Evolutionary conservation across 441 rosid genomes (phyloP).

Genomic region (Syzygium syzygioides): DNA sequence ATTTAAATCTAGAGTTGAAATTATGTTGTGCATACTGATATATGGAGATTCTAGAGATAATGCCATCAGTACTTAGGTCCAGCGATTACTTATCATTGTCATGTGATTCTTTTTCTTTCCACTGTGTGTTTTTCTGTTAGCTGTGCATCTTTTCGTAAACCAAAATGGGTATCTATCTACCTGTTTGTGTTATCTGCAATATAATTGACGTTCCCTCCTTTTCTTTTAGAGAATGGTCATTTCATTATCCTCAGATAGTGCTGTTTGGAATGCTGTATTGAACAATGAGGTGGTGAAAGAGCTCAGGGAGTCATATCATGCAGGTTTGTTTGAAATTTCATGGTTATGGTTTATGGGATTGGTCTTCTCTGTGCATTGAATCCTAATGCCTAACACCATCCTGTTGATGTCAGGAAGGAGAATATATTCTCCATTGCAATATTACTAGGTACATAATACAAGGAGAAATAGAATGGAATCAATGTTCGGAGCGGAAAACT

Average conservation of each 20-base stretch:
- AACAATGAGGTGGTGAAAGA: slow-evolving; percentile 4
- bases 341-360: background rate
- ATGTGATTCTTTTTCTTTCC: background rate
- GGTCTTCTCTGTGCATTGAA: background rate
- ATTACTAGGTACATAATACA: background rate
- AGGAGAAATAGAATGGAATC: background rate
- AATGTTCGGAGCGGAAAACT: background rate
- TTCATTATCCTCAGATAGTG: background rate
- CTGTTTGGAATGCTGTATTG: slow-evolving; percentile 8
- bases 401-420: background rate
- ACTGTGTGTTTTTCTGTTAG: background rate
- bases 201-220: background rate
- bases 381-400: background rate
- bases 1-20: background rate
- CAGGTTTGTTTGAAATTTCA: background rate
- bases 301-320: background rate
- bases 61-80: background rate
- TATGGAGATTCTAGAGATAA: background rate
- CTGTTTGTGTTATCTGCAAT: background rate
- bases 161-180: background rate
- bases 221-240: background rate
- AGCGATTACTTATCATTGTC: background rate
- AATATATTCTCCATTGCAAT: background rate
- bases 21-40: background rate
- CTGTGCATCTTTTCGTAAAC: background rate